Base-by-base conservation (phyloP, 2,329 filamentous ascomycete species). In the Xylaria sp. region DNA sequence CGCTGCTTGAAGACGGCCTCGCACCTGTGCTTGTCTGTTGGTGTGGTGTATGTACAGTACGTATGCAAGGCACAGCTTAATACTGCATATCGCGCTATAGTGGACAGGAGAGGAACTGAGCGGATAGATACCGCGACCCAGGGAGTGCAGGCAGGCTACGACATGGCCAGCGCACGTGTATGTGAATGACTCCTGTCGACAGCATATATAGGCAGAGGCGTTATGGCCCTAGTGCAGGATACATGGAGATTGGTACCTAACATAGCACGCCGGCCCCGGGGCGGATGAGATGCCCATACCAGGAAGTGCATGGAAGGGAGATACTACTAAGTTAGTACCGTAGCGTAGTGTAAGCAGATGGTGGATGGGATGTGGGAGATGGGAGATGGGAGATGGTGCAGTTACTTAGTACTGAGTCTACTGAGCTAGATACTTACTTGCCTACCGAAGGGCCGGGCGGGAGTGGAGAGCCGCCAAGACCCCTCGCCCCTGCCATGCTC, bases 381-480 rank as follows among this genome's bases (percentile, higher is more conserved):
- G 7, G 31, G 7, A 35, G 13, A 35, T 35, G 31, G 31, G 13
- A 7, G 31, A 13, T 35, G 31, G 31, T 35, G 31, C 7, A 7
- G 31, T 7, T 35, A 35, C 13, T 53, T 23, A 49, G 43, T 49
- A 19, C 31, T 35, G 31, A 35, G 31, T n/a, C n/a, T n/a, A n/a
- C n/a, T n/a, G n/a, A n/a, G n/a, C n/a, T n/a, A n/a, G n/a, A n/a
- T n/a, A n/a, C n/a, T n/a, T n/a, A n/a, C n/a, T n/a, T 46, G 21
- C 46, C 8, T 62, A 49, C 54, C 60, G 40, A 54, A 59, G 60
- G 37, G 29, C 55, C 59, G 60, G 58, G 54, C 58, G 27, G 31
- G 21, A 54, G 60, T 54, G 54, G 59, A 21, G 41, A 19, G 11
- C 6, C 13, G 21, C n/a, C 37, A 56, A 21, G 52, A 40, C n/a